Percentiles rank a stretch among this genome's conserved stretches.
phyloP scores from a whole-genome alignment of 495 filamentous ascomycete genomes.

The Pyrenula aspistea region DNA sequence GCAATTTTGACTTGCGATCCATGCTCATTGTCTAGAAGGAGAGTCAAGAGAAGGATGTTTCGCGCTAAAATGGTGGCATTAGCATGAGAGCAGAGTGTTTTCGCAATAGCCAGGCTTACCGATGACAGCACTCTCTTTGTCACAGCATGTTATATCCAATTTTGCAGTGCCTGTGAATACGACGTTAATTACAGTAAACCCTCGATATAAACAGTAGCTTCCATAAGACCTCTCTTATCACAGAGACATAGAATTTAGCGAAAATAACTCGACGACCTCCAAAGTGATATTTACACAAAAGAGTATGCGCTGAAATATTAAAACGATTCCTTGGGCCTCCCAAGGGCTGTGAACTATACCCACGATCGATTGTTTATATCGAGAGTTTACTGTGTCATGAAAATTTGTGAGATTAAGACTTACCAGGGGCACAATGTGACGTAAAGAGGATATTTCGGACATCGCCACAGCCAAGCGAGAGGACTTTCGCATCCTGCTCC shows the following conservation, averaged over 20 bases:
- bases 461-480: conserved; percentile 42
- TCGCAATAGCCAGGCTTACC: conserved; percentile 18
- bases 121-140: conserved; percentile 30
- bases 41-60: conserved; percentile 36
- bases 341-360: too few relatives aligned
- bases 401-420: conserved; percentile 4
- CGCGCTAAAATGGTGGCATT: conserved; percentile 22
- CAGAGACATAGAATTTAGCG: too few relatives aligned
- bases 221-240: too few relatives aligned
- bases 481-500: conserved; percentile 30
- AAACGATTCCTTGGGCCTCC: too few relatives aligned
- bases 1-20: conserved; percentile 13
- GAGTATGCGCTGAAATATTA: too few relatives aligned
- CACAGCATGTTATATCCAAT: conserved; percentile 35
- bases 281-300: too few relatives aligned
- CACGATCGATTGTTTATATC: too few relatives aligned
- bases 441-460: conserved; percentile 39
- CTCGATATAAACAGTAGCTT: too few relatives aligned
- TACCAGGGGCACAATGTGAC: conserved; percentile 12
- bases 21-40: conserved; percentile 25
- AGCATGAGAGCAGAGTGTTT: neutral
- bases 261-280: too few relatives aligned
- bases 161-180: neutral
- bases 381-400: neutral
- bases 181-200: too few relatives aligned